Conservation (phyloP, 768 basidiomycete genomes). For the Pisolithus tinctorius region DNA sequence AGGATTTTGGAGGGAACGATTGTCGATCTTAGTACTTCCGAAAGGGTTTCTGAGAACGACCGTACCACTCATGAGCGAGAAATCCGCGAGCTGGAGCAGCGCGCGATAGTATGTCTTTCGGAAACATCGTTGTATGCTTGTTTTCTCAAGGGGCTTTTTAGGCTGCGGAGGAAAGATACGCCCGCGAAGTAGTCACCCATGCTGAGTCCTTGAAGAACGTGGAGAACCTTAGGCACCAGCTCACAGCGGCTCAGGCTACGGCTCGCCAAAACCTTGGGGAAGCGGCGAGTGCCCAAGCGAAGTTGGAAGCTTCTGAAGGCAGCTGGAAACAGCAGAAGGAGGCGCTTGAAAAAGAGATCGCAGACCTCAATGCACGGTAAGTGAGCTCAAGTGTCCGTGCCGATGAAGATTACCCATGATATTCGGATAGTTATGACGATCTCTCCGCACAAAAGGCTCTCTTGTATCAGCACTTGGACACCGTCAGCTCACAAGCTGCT, state of each 20-base stretch:
- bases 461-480: constrained; percentile 80
- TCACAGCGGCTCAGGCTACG: constrained; percentile 43
- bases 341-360: constrained; percentile 69
- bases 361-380: constrained; percentile 66
- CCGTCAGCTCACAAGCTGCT: constrained; percentile 73
- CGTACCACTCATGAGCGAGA: constrained; percentile 58
- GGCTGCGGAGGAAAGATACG: constrained; percentile 77
- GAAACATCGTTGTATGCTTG: neutral
- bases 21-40: constrained; percentile 70
- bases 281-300: constrained; percentile 70
- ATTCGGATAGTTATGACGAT: constrained; percentile 54
- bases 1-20: constrained; percentile 78
- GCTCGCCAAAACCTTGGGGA: constrained; percentile 54
- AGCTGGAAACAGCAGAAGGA: constrained; percentile 82
- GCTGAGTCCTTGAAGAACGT: constrained; percentile 78
- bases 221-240: constrained; percentile 56
- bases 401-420: neutral
- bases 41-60: constrained; percentile 58
- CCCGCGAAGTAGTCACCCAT: constrained; percentile 76
- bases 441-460: constrained; percentile 68
- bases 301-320: constrained; percentile 59
- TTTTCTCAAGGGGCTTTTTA: constrained; percentile 15
- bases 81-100: constrained; percentile 59
- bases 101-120: constrained; percentile 48
- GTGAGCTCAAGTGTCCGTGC: constrained; percentile 7